Evolutionary conservation across 257 asterid genomes (phyloP), one percentile per base, ranked within the genome.

Genomic region (Leonotis leonurus): DNA sequence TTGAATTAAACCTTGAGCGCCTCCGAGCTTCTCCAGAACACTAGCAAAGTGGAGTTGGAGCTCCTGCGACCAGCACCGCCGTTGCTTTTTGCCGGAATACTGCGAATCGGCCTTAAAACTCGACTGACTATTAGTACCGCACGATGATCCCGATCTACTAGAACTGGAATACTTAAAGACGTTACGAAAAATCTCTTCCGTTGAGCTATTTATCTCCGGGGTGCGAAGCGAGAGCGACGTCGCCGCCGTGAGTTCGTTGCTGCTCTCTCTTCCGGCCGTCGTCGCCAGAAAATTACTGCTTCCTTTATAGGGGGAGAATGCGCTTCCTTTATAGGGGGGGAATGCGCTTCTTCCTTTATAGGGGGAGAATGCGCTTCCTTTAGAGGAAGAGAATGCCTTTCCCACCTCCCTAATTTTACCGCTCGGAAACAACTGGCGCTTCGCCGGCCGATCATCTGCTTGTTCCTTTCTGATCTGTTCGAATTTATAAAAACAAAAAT

Each of bases 31-130:
- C 55, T 84, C 86, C 65, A 91, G 76, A 63, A 90, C 95, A 58
- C 77, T 78, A 22, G 88, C 81, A 18, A 91, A 91, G 33, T 87
- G 82, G 58, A 90, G 80, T 55, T 91, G 98, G 77, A 91, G 73
- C 44, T 88, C 97, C 3, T 94, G 88, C 5, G 98, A 91, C 98
- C 98, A 91, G 79, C 95, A 84, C 71, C 98, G 72, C 79, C 98
- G 76, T 54, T 84, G 96, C 78, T 91, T 91, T 75, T 95, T 72
- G 3, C 70, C 62, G 71, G 62, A 36, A 57, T 75, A 81, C 64
- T 76, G 82, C 46, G 73, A 73, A 17, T 55, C 62, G 14, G 57
- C 59, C 72, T 75, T 74, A 0, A 62, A 43, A 71, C 64, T 80
- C 6, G 85, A 70, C 13, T 64, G 91, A 13, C 56, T 64, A 30